phyloP scores from a whole-genome alignment of 2,329 filamentous ascomycete species.

The Fusarium foetens region DNA sequence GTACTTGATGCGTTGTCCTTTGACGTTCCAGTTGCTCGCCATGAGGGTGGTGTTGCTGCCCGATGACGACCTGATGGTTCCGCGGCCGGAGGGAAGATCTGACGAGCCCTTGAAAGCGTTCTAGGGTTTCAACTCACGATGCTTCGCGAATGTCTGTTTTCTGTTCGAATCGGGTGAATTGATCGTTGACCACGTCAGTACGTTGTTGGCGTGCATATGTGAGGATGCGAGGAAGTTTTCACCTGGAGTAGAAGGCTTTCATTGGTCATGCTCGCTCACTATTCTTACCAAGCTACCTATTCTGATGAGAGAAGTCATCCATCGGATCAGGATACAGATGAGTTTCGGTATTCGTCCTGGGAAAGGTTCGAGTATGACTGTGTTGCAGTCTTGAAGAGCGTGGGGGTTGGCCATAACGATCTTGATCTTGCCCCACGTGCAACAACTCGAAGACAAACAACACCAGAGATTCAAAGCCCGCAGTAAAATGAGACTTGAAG shows the following conservation, averaged over 20 bases:
- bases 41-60: constrained; percentile 44
- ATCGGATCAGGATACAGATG: constrained; percentile 6
- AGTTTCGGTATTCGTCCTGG: constrained; percentile 13
- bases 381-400: constrained; percentile 10
- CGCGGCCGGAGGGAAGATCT: constrained; percentile 21
- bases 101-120: neutral
- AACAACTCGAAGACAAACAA: constrained; percentile 8
- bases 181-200: neutral
- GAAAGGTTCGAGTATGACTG: constrained; percentile 15
- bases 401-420: constrained; percentile 24
- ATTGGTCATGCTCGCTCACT: neutral
- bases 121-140: neutral
- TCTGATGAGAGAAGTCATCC: neutral
- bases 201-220: constrained; percentile 13
- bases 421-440: constrained; percentile 13
- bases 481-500: neutral
- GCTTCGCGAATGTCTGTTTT: neutral
- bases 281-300: neutral
- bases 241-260: neutral
- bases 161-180: neutral
- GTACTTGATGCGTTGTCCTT: constrained; percentile 43
- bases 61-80: constrained; percentile 44
- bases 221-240: neutral
- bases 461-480: neutral
- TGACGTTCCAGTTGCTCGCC: constrained; percentile 33